Base-by-base conservation (phyloP, 192 early-diverging fungal species). In the Spizellomyces sp. region DNA sequence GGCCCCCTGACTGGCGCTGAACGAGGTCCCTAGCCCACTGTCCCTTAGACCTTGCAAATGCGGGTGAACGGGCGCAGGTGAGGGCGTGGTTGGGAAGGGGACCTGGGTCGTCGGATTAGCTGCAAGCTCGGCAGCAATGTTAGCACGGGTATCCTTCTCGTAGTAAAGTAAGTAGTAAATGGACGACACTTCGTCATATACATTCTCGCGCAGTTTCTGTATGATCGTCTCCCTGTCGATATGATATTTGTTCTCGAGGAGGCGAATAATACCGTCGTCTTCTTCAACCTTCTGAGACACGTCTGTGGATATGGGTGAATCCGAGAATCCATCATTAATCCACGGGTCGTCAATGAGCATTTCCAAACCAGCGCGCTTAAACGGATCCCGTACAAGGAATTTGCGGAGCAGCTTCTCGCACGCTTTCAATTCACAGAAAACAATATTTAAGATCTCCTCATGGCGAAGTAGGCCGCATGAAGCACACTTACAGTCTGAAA, bases 91-190 rank as follows among this genome's bases (percentile, higher is more conserved):
- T 36, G 27, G 27, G 27, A 3, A 36, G 0, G 27, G 27, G 27
- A 36, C 27, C 52, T 71, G 62, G n/a, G 64, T 75, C 44, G 62
- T 50, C 46, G 78, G 70, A 42, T 15, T 63, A 19, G 67, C 63
- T 14, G 69, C 48, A 9, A 78, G n/a, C 45, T 78, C 77, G 8
- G 61, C 52, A 12, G 67, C 68, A 27, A 78, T 9, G 22, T 64
- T 47, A 5, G n/a, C 58, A 17, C 73, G 54, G 1, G 67, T 71
- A 45, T 83, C 76, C 78, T 84, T 87, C 67, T 87, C 86, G 77
- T 86, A 82, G 64, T 88, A 88, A 22, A 86, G 66, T n/a, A 88
- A 77, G 74, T 83, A 88, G 75, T 88, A 88, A 55, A 88, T 80
- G 21, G 83, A 81, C 1, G 84, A 73, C 14, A 81, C 74, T 48